Evolutionary conservation across 176 grass and related monocot genomes (phyloP).

Genomic region (Carex kokanica): DNA sequence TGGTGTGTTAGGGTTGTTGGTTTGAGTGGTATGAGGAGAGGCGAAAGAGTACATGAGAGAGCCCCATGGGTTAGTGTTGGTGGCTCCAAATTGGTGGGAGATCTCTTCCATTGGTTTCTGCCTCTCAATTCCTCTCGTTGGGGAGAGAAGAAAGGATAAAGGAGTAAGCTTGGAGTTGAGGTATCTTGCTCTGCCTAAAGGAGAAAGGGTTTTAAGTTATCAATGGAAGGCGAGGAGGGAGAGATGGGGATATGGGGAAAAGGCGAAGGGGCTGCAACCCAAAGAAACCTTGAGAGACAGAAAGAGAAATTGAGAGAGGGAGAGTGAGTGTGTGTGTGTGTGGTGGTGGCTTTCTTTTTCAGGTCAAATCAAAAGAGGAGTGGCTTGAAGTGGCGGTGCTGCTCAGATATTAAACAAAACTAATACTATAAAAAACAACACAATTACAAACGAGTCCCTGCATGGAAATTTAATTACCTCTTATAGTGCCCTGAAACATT

Average conservation of each 20-base stretch:
- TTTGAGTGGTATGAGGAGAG: constrained; percentile 31
- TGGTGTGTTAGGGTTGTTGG: constrained; percentile 41
- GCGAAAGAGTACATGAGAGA: constrained; percentile 40
- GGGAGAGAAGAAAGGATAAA: constrained; percentile 29
- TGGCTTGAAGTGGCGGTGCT: constrained; percentile 45
- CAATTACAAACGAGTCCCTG: no score
- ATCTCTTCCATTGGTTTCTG: constrained; percentile 62
- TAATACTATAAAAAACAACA: neutral
- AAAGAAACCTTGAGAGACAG: constrained; percentile 47
- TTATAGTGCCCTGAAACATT: no score
- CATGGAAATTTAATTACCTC: no score
- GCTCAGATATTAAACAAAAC: constrained; percentile 21
- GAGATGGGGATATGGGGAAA: constrained; percentile 17
- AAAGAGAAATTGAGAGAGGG: constrained; percentile 24
- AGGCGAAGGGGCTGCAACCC: constrained; percentile 57
- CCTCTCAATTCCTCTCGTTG: constrained; percentile 1
- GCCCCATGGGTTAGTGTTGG: constrained; percentile 40
- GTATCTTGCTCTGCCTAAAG: constrained; percentile 8
- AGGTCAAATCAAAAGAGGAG: constrained; percentile 61
- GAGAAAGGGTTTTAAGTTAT: constrained; percentile 41
- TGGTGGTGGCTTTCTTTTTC: constrained; percentile 58
- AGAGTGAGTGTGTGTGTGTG: constrained; percentile 9
- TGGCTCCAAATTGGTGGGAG: constrained; percentile 59
- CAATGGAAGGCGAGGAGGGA: constrained; percentile 29
- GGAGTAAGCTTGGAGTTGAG: constrained; percentile 34